Evolutionary conservation across 179 eudicot genomes (phyloP).

Genomic region (Silene vulgaris): DNA sequence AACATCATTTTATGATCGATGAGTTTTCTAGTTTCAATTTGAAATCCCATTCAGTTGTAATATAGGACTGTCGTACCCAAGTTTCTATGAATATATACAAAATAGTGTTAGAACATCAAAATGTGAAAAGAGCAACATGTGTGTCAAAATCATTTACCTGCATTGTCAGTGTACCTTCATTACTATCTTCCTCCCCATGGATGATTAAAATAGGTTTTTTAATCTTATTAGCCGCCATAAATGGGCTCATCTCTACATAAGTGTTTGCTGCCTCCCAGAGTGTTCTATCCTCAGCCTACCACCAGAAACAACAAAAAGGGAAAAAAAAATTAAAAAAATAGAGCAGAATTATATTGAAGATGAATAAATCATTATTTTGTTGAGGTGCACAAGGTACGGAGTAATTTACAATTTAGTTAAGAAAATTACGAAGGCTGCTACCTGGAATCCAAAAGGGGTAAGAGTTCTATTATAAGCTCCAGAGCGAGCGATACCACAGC

Average conservation of each 20-base stretch:
- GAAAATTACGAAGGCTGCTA: slow-evolving; percentile 17
- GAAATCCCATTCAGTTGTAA: no score
- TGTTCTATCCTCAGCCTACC: slow-evolving; percentile 88
- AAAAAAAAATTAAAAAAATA: not conserved
- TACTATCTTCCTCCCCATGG: slow-evolving; percentile 97
- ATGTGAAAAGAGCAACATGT: not conserved
- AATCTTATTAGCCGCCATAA: slow-evolving; percentile 84
- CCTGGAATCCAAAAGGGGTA: slow-evolving; percentile 99
- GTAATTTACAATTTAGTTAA: not conserved
- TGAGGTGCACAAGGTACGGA: no score
- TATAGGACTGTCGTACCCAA: not conserved
- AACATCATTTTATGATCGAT: not conserved
- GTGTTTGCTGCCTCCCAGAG: slow-evolving; percentile 83
- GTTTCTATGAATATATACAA: not conserved
- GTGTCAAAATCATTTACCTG: slow-evolving; percentile 49
- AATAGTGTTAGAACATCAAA: not conserved
- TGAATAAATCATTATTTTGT: not conserved
- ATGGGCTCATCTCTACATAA: slow-evolving; percentile 93
- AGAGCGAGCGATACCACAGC: slow-evolving; percentile 92
- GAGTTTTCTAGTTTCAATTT: not conserved
- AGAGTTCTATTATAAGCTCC: slow-evolving; percentile 98
- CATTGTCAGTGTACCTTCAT: slow-evolving; percentile 88
- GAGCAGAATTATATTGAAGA: not conserved
- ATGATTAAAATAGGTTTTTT: slow-evolving; percentile 89
- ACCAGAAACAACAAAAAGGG: not conserved